A percentile compares a stretch with the other conserved stretches of the same genome.
phyloP scores from a whole-genome alignment of 352 stramenopile genomes.

The Globisporangium abappressorium region DNA sequence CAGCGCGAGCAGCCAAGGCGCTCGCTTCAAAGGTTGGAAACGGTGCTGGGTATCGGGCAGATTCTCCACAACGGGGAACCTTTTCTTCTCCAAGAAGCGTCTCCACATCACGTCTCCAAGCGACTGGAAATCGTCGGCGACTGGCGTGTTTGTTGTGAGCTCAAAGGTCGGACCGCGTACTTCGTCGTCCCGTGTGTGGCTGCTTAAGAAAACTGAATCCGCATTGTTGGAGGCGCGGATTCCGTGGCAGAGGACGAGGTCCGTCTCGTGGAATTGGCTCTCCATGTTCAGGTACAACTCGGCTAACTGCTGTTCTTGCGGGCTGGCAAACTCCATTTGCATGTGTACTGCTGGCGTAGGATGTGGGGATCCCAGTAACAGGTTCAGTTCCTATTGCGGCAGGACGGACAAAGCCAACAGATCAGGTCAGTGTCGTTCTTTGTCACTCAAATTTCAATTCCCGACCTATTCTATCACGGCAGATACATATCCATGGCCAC shows the following conservation, averaged over 20 bases:
- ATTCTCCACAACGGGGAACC: background rate
- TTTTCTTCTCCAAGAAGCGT: background rate
- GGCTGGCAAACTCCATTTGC: background rate
- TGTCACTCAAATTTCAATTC: background rate
- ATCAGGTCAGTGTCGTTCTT: background rate
- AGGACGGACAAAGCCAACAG: background rate
- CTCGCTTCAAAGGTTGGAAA: background rate
- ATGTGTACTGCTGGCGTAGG: background rate
- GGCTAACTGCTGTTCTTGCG: background rate
- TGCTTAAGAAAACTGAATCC: background rate
- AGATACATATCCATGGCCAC: background rate
- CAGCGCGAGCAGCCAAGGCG: background rate
- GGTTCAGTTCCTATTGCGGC: background rate
- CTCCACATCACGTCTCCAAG: background rate
- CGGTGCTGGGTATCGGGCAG: background rate
- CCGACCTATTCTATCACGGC: background rate
- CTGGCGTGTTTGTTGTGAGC: constrained; percentile 10
- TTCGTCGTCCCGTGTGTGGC: background rate
- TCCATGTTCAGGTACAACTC: constrained; percentile 2
- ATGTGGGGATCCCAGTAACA: background rate
- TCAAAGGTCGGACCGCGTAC: constrained; percentile 10
- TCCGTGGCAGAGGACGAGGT: background rate
- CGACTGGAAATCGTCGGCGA: background rate
- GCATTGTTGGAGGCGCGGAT: background rate
- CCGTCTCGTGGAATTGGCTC: background rate